Percentiles rank a stretch among this genome's conserved stretches.
Evolutionary conservation across 352 stramenopile genomes (phyloP).

Genomic region (Phytophthora pseudosyringae): DNA sequence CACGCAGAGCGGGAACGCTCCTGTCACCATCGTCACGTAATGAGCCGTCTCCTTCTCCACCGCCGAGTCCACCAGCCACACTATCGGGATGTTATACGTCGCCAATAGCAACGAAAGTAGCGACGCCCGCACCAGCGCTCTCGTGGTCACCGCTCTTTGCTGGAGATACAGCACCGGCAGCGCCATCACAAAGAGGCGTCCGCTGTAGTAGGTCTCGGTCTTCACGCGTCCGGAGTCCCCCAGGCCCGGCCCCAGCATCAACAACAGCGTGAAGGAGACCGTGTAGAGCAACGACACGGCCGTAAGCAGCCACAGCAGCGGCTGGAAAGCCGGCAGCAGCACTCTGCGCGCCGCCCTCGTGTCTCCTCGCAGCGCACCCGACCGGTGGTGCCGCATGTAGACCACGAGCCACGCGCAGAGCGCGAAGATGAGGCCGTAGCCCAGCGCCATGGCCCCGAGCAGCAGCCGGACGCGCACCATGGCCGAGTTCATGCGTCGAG

Average conservation of each 20-base stretch:
- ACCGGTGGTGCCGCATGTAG: constrained; percentile 66
- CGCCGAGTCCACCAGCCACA: constrained; percentile 38
- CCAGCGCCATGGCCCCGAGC: constrained; percentile 43
- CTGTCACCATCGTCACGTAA: constrained; percentile 48
- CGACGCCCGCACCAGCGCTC: constrained; percentile 50
- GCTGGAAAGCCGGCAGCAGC: constrained; percentile 76
- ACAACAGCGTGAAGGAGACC: constrained; percentile 36
- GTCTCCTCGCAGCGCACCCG: constrained; percentile 56
- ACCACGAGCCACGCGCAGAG: constrained; percentile 51
- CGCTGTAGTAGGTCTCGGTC: constrained; percentile 58
- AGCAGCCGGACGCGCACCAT: constrained; percentile 32
- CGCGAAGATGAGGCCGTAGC: constrained; percentile 51
- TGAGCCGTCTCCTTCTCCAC: constrained; percentile 20
- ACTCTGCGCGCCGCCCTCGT: constrained; percentile 59
- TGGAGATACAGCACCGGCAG: constrained; percentile 72
- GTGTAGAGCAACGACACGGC: constrained; percentile 38
- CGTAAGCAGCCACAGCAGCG: constrained; percentile 62
- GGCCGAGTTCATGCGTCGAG: constrained; percentile 25
- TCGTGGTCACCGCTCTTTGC: constrained; percentile 60
- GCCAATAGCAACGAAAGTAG: constrained; percentile 53
- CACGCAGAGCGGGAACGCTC: constrained; percentile 45
- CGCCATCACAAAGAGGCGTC: constrained; percentile 66
- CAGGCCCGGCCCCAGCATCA: constrained; percentile 15
- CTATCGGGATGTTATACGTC: constrained; percentile 64
- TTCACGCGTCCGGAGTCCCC: constrained; percentile 26